Evolutionary conservation across 495 filamentous ascomycete genomes (phyloP).

Genomic region (Neurospora sp.): DNA sequence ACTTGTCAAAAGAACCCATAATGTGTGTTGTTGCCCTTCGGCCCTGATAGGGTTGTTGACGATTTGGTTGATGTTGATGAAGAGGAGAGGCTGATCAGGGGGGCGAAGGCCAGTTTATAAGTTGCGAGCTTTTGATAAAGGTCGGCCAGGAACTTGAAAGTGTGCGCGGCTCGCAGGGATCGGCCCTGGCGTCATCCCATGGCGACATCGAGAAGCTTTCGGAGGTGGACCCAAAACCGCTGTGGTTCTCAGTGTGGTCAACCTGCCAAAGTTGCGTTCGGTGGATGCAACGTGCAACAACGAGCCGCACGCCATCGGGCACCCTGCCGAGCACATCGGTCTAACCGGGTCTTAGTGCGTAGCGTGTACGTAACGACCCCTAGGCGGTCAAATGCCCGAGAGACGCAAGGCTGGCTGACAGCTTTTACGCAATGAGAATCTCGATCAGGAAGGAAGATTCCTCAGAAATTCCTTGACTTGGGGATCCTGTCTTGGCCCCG

Average conservation of each 20-base stretch:
- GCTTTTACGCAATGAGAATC: neutral
- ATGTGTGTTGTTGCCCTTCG: neutral
- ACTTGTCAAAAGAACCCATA: slow-evolving; percentile 12
- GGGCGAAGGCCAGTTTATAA: slow-evolving; percentile 1
- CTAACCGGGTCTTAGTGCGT: neutral
- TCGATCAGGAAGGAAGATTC: neutral
- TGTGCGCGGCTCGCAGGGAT: neutral
- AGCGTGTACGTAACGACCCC: neutral
- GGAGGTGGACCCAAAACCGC: neutral
- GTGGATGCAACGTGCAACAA: neutral
- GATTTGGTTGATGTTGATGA: neutral
- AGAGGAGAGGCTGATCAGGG: neutral
- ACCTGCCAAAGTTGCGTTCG: neutral
- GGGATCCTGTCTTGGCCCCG: neutral
- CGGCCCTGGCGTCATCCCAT: neutral
- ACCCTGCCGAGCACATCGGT: neutral
- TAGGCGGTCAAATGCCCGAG: neutral
- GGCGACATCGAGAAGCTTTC: neutral
- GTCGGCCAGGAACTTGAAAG: neutral
- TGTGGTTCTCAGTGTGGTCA: neutral
- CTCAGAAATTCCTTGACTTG: neutral
- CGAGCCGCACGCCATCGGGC: neutral
- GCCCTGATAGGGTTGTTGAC: neutral
- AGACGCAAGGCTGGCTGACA: neutral
- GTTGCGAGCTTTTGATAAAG: neutral